A percentile compares a stretch with the other conserved stretches of the same genome.
Conservation (phyloP, 805 yeast genomes). For the Candida hungchunana region DNA sequence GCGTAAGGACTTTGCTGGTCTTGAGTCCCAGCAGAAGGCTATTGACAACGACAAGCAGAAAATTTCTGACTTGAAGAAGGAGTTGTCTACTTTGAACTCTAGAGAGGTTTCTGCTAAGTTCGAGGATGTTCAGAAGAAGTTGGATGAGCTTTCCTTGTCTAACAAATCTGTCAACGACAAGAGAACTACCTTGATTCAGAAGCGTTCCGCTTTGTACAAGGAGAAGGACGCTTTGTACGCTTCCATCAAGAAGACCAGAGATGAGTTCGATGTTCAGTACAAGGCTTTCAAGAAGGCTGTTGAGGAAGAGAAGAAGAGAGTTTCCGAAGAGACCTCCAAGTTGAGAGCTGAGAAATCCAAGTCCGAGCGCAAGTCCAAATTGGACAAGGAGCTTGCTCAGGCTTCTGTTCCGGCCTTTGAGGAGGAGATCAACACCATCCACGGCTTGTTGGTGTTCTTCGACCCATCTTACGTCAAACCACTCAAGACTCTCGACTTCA, state of each 20-base stretch:
- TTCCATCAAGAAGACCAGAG: slow-evolving; percentile 62
- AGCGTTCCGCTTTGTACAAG: slow-evolving; percentile 63
- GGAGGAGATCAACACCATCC: slow-evolving; percentile 70
- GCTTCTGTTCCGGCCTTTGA: slow-evolving; percentile 83
- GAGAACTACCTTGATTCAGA: slow-evolving; percentile 57
- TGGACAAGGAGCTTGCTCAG: slow-evolving; percentile 65
- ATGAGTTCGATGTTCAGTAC: slow-evolving; percentile 71
- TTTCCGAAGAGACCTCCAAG: slow-evolving; percentile 50
- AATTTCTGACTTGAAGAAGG: slow-evolving; percentile 69
- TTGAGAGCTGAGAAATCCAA: slow-evolving; percentile 44
- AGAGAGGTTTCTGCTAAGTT: slow-evolving; percentile 65
- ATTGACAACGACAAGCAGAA: slow-evolving; percentile 76
- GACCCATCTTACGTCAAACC: slow-evolving; percentile 76
- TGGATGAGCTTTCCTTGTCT: slow-evolving; percentile 59
- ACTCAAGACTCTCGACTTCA: slow-evolving; percentile 30
- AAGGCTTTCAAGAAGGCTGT: slow-evolving; percentile 64
- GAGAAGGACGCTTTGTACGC: slow-evolving; percentile 66
- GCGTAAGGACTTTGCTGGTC: slow-evolving; percentile 68
- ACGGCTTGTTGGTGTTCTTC: slow-evolving; percentile 64
- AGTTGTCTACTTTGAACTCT: slow-evolving; percentile 50
- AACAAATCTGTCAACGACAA: slow-evolving; percentile 61
- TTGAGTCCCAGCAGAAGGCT: slow-evolving; percentile 71
- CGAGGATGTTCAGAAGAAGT: slow-evolving; percentile 62
- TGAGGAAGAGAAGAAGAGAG: slow-evolving; percentile 71
- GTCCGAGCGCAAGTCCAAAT: slow-evolving; percentile 51